A percentile compares a stretch with the other conserved stretches of the same genome.
Evolutionary conservation across 2,329 filamentous ascomycete species (phyloP).

Genomic region (Colletotrichum eleusines): DNA sequence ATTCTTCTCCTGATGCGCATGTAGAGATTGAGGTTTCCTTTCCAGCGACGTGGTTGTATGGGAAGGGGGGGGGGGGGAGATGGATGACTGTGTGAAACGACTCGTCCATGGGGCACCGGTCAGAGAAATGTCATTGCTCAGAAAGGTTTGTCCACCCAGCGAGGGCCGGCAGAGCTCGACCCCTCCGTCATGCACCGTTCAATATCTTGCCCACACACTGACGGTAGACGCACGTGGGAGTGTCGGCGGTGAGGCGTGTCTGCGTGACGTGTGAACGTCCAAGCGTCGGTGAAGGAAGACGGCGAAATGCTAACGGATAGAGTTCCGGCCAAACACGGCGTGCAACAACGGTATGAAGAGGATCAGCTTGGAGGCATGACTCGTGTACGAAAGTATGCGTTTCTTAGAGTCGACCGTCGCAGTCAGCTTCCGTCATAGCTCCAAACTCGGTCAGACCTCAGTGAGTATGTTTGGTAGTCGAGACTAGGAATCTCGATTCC

Average conservation of each 20-base stretch:
- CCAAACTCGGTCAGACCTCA: background rate
- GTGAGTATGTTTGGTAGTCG: background rate
- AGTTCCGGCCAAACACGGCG: constrained; percentile 34
- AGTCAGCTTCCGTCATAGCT: background rate
- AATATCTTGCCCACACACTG: background rate
- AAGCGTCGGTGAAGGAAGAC: constrained; percentile 13
- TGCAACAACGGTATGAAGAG: constrained; percentile 23
- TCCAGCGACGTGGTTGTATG: too few relatives aligned
- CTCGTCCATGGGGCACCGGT: background rate
- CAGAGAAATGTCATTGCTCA: background rate
- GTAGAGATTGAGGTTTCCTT: background rate
- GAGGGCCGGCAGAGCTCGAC: constrained; percentile 1
- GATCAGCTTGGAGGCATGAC: constrained; percentile 5
- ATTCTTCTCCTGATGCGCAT: background rate
- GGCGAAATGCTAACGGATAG: constrained; percentile 12
- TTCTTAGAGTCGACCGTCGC: background rate
- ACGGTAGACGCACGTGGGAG: constrained; percentile 24
- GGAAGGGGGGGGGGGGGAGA: background rate
- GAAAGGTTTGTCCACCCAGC: constrained; percentile 5
- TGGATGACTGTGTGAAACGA: constrained; percentile 11
- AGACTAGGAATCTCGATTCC: background rate
- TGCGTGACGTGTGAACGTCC: constrained; percentile 13
- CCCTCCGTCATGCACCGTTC: constrained; percentile 7
- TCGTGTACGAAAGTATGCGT: background rate
- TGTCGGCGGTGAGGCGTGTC: background rate